Conservation (phyloP, 208 protist genomes). For the Novymonas esmeraldas region DNA sequence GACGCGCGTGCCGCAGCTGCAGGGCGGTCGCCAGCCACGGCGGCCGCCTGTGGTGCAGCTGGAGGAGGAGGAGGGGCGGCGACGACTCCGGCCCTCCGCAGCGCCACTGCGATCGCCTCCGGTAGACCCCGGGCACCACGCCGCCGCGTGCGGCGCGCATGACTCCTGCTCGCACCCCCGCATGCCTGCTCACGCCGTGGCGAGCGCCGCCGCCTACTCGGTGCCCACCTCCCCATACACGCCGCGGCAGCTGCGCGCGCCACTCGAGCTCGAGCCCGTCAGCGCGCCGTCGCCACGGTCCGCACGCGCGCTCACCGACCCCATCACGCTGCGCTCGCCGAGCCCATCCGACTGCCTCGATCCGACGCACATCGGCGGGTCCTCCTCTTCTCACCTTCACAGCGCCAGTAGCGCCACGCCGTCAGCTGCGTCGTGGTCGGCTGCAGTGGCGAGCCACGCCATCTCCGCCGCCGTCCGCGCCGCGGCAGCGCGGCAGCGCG, state of each 20-base stretch:
- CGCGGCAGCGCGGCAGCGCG: neutral
- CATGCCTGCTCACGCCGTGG: neutral
- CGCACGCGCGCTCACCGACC: neutral
- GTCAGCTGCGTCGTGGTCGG: neutral
- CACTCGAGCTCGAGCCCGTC: neutral
- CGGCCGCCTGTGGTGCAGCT: neutral
- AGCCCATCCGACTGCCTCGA: neutral
- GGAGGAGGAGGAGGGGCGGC: neutral
- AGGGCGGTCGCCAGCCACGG: slow-evolving; percentile 6
- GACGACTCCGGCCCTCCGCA: neutral
- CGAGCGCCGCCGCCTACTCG: neutral
- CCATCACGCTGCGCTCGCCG: neutral
- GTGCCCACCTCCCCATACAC: neutral
- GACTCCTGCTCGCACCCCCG: neutral
- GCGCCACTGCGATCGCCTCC: neutral
- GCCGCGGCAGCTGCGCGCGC: neutral
- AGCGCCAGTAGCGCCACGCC: no score
- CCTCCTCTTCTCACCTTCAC: neutral
- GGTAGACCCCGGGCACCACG: neutral
- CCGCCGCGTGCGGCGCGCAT: neutral
- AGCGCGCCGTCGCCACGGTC: neutral
- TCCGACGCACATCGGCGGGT: neutral
- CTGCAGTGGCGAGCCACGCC: neutral
- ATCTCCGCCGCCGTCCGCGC: neutral
- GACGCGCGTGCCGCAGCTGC: slow-evolving; percentile 27